Evolutionary conservation across 2,329 filamentous ascomycete species (phyloP).

Genomic region (Xylariaceae sp.): DNA sequence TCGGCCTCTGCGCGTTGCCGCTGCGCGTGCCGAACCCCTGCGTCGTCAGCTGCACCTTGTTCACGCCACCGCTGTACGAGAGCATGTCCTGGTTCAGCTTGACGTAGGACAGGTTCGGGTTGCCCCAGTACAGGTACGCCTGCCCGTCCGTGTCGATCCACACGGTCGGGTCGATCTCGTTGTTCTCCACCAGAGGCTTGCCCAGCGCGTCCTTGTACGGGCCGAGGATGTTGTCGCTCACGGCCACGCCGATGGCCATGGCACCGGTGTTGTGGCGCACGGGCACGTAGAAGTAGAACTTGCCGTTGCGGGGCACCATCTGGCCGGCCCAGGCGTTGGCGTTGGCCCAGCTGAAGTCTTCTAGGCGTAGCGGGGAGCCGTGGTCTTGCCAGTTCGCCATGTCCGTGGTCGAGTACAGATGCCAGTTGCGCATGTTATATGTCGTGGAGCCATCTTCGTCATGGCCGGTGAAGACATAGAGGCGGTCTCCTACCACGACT

Average conservation of each 20-base stretch:
- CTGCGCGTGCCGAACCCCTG: not conserved
- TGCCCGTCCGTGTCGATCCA: not conserved
- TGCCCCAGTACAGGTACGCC: constrained; percentile 1
- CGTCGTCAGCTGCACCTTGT: not conserved
- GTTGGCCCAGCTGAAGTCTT: constrained; percentile 1
- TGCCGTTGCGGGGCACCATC: not conserved
- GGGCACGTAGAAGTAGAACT: constrained; percentile 1
- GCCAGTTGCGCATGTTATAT: not conserved
- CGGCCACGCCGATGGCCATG: constrained; percentile 1
- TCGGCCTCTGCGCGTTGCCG: not conserved
- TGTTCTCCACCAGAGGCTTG: not conserved
- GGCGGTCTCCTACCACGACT: not conserved
- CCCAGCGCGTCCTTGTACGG: not conserved
- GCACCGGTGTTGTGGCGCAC: not conserved
- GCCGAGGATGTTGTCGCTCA: not conserved
- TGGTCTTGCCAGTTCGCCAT: constrained; percentile 1
- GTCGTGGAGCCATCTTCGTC: constrained; percentile 1
- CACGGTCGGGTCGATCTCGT: not conserved
- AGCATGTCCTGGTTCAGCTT: not conserved
- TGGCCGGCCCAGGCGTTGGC: constrained; percentile 1
- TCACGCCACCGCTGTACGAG: not conserved
- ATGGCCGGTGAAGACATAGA: not conserved
- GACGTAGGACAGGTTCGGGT: not conserved
- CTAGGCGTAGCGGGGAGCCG: not conserved
- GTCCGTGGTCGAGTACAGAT: not conserved